A percentile compares a stretch with the other conserved stretches of the same genome.
phyloP scores from a whole-genome alignment of 495 filamentous ascomycete species.

The Xylaria intraflava region DNA sequence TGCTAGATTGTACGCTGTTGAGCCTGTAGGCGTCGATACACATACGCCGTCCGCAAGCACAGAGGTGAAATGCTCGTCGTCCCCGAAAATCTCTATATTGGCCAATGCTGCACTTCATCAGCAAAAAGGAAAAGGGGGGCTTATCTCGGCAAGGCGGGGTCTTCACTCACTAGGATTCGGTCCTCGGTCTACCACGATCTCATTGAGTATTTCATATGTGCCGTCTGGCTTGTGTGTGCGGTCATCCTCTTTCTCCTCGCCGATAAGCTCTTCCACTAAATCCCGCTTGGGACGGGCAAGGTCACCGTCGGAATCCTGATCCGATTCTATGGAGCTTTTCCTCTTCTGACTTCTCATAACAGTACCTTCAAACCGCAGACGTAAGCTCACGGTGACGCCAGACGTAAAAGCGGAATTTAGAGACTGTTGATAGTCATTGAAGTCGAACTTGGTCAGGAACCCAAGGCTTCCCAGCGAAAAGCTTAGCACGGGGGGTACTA shows the following conservation, averaged over 20 bases:
- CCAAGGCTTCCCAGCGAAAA: slow-evolving; percentile 89
- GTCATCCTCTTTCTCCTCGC: slow-evolving; percentile 71
- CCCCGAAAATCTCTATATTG: slow-evolving; percentile 83
- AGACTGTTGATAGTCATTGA: slow-evolving; percentile 61
- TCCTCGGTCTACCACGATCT: slow-evolving; percentile 83
- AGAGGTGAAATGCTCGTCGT: slow-evolving; percentile 89
- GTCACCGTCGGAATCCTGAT: slow-evolving; percentile 26
- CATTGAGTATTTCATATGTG: slow-evolving; percentile 85
- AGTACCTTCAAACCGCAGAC: slow-evolving; percentile 88
- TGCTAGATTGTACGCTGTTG: slow-evolving; percentile 94
- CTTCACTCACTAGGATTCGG: slow-evolving; percentile 72
- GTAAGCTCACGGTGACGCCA: slow-evolving; percentile 80
- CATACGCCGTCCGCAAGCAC: slow-evolving; percentile 84
- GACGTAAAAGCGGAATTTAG: slow-evolving; percentile 68
- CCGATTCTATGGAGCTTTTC: slow-evolving; percentile 25
- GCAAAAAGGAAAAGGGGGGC: neutral
- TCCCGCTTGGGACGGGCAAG: slow-evolving; percentile 42
- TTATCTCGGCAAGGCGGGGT: neutral
- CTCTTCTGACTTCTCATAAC: slow-evolving; percentile 71
- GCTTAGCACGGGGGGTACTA: slow-evolving; percentile 87
- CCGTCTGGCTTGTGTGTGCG: slow-evolving; percentile 74
- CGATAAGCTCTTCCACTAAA: slow-evolving; percentile 84
- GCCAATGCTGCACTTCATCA: slow-evolving; percentile 60
- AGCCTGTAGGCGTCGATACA: slow-evolving; percentile 86
- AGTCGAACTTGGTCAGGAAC: slow-evolving; percentile 96